Evolutionary conservation across 2,329 filamentous ascomycete species (phyloP).

Genomic region (Colletotrichum sp.): DNA sequence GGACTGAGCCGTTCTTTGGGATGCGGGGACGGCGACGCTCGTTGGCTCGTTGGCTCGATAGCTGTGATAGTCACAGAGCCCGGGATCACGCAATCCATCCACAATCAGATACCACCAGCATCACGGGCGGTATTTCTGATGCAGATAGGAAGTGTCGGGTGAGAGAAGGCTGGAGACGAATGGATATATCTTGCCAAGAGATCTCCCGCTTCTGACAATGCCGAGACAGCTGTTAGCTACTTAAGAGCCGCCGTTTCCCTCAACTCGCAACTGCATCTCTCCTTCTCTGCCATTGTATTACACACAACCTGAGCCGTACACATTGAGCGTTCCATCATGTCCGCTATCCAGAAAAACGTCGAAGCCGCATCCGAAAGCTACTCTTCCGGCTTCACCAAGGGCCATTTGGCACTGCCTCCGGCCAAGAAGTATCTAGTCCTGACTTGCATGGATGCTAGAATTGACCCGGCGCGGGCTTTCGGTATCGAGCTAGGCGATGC

Average conservation of each 20-base stretch:
- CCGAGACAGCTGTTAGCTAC: not conserved
- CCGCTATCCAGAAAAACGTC: constrained; percentile 17
- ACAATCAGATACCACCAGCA: constrained; percentile 3
- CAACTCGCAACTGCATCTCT: not conserved
- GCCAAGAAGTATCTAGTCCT: constrained; percentile 68
- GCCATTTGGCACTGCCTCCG: constrained; percentile 69
- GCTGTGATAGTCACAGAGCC: not conserved
- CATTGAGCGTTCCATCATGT: not conserved
- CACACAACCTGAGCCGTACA: not conserved
- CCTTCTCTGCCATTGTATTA: not conserved
- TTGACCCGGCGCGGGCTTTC: constrained; percentile 71
- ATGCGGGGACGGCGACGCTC: not conserved
- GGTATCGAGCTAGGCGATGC: constrained; percentile 77
- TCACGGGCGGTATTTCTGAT: not conserved
- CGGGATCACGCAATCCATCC: constrained; percentile 17
- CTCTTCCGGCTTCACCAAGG: constrained; percentile 60
- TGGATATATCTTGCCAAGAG: not conserved
- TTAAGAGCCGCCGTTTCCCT: not conserved
- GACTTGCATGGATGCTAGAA: constrained; percentile 83
- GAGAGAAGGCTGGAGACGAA: not conserved
- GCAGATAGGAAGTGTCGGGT: not conserved
- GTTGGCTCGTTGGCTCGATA: constrained; percentile 8
- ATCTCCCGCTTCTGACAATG: not conserved
- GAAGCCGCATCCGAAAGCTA: constrained; percentile 17
- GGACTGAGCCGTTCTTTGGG: not conserved